Base-by-base conservation (phyloP, 2,329 filamentous ascomycete genomes). In the Aspergillus caelatus region DNA sequence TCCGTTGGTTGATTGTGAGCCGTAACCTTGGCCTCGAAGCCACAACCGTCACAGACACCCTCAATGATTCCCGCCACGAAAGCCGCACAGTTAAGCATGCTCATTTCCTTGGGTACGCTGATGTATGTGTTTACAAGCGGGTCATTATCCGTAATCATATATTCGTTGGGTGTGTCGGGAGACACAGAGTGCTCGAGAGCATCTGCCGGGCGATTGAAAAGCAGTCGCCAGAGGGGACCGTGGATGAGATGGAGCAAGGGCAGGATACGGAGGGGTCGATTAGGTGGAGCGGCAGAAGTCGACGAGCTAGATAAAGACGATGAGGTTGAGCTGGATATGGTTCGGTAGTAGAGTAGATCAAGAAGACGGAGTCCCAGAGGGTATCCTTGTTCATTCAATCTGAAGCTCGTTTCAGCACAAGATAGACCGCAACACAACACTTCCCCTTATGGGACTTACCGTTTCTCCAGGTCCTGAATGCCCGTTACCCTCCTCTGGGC, bases 121-220 rank as follows among this genome's bases (percentile, higher is more conserved):
- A 99, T 91, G 81, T 95, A 98, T 66, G 91, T 90, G 79, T 97
- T 98, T 45, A 98, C 94, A 57, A 98, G 85, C 26, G 95, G 95
- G 77, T 98, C 95, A 80, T 99, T 98, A 81, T 99, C 95, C 72
- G 94, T 92, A 72, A 99, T 95, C 94, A 99, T 98, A 84, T 98
- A 99, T 82, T 98, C 94, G 71, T 95, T 93, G 10, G 92, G 90
- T 58, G 93, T 94, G 59, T 89, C 87, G 10, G 91, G 89, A 72
- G 92, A 90, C 60, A 89, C 89, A 63, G 89, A 92, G 80, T 95
- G 94, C 81, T 99, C 95, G 63, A 99, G 88, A 21, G 93, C 91
- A 80, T 98, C 94, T 32, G 95, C 95, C 61, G 94, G 90, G 1
- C 94, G 91, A 43, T 88, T 89, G 79, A 99, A 99, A 56, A 99